These are phyloP conservation scores for Solanum paucissectum DNA, from an alignment of 257 asterid species.

Conservation along the genomic window DNA sequence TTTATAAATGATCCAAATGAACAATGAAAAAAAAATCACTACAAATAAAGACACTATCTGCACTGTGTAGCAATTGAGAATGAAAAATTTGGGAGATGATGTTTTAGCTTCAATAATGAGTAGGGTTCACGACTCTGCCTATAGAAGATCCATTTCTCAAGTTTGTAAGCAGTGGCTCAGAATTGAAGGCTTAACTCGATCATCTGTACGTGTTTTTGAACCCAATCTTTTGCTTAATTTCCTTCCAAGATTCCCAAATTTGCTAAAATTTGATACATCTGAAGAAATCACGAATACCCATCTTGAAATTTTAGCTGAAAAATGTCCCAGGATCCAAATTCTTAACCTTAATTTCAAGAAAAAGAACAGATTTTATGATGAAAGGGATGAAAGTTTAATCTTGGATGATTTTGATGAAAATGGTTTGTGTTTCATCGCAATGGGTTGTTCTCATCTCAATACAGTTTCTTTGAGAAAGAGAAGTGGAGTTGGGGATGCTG, in stretches of 20 bases:
- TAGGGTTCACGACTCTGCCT: not conserved
- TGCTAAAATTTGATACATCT: slow-evolving; percentile 6
- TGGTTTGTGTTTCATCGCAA: slow-evolving; percentile 7
- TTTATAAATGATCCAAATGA: not conserved
- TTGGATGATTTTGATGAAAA: slow-evolving; percentile 7
- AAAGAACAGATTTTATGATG: not conserved
- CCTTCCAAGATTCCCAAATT: slow-evolving; percentile 23
- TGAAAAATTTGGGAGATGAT: slow-evolving; percentile 22
- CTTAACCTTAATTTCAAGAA: slow-evolving; percentile 12
- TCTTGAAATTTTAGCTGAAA: slow-evolving; percentile 7
- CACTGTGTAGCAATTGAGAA: not conserved
- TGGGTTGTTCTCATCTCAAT: slow-evolving; percentile 1
- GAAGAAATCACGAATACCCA: slow-evolving; percentile 2
- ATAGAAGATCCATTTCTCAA: slow-evolving; percentile 16
- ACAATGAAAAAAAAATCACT: not conserved
- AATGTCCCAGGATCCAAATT: slow-evolving; percentile 15
- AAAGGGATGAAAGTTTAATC: not conserved
- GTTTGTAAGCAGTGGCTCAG: slow-evolving; percentile 21
- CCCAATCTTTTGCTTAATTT: slow-evolving; percentile 6
- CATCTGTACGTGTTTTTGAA: slow-evolving; percentile 10
- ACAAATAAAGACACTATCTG: not conserved
- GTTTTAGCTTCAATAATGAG: slow-evolving; percentile 3
- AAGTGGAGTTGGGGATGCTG: slow-evolving; percentile 3
- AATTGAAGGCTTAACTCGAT: slow-evolving; percentile 14
- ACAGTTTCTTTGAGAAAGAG: slow-evolving; percentile 11